Evolutionary conservation across 768 basidiomycete genomes (phyloP), one percentile per base, ranked within the genome.

Genomic region (Asterophora lycoperdoides): DNA sequence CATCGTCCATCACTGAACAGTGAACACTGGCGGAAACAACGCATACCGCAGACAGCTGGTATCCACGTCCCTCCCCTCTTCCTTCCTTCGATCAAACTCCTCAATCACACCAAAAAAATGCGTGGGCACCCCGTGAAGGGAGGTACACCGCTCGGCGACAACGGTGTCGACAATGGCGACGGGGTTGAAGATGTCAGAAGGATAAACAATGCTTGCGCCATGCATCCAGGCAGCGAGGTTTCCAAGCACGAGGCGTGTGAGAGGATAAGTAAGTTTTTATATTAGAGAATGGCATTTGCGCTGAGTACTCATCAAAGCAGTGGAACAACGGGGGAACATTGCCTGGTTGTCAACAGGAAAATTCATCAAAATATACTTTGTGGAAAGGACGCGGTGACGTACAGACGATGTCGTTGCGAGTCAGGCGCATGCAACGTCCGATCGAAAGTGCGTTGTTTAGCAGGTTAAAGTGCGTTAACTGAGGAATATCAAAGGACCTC

Each of bases 311-410:
- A 88, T 89, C 89, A 78, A 91, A 91, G 61, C 89, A 92, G 62
- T 93, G 89, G 62, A 91, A 93, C 1, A 91, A 66, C 0, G 89
- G 89, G 2, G 89, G 89, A 1, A 82, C 82, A 53, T 92, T 91
- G 73, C 86, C 87, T 90, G 15, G 37, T 13, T 9, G 18, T 7
- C 8, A 18, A 13, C 15, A 18, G 28, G 45, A 35, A 52, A 34
- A 11, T 41, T 20, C 9, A 3, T 6, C 17, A 37, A 36, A 11
- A 32, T 45, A 8, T 60, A 52, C 32, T 5, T 8, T 7, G 18
- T 4, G 14, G 20, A 17, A 10, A 17, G 13, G 10, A 19, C 14
- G 37, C 13, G 15, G 14, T 41, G 23, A 66, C 80, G 23, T 53
- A 88, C 89, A 90, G 4, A 91, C 65, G 18, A 87, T 64, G 53